Evolutionary conservation across 306 rosid genomes (phyloP).

Genomic region (Astragalus membranaceus): DNA sequence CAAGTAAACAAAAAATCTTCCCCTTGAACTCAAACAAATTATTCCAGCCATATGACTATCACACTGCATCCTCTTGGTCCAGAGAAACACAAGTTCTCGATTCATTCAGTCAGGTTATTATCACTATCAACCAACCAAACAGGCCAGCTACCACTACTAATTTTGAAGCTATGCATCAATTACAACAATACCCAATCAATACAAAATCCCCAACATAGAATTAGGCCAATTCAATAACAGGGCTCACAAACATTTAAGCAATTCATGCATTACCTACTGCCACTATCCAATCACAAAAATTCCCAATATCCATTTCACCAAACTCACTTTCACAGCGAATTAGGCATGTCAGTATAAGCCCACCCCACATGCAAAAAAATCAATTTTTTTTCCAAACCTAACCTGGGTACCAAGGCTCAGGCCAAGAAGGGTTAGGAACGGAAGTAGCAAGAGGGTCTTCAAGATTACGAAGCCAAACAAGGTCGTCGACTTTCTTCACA

Average conservation of each 20-base stretch:
- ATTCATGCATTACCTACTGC: neutral
- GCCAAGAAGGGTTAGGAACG: constrained; percentile 48
- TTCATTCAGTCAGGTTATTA: neutral
- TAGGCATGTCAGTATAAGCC: neutral
- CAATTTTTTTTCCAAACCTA: neutral
- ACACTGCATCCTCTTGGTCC: neutral
- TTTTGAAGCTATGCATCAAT: neutral
- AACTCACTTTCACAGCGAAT: neutral
- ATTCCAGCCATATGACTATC: neutral
- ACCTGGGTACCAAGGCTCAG: constrained; percentile 90
- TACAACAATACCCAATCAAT: neutral
- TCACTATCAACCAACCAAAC: neutral
- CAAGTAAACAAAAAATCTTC: neutral
- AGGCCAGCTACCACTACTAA: neutral
- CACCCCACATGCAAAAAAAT: neutral
- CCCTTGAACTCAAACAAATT: neutral
- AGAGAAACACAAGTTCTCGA: neutral
- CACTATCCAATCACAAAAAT: neutral
- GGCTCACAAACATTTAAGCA: neutral
- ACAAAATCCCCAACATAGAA: neutral
- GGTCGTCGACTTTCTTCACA: constrained; percentile 49
- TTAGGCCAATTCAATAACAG: neutral
- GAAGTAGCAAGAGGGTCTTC: constrained; percentile 63
- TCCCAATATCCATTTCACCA: constrained; percentile 1
- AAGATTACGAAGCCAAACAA: constrained; percentile 72